These are phyloP conservation scores for Drechmeria coniospora DNA, from an alignment of 2,329 filamentous ascomycete genomes.

Conservation along the genomic window DNA sequence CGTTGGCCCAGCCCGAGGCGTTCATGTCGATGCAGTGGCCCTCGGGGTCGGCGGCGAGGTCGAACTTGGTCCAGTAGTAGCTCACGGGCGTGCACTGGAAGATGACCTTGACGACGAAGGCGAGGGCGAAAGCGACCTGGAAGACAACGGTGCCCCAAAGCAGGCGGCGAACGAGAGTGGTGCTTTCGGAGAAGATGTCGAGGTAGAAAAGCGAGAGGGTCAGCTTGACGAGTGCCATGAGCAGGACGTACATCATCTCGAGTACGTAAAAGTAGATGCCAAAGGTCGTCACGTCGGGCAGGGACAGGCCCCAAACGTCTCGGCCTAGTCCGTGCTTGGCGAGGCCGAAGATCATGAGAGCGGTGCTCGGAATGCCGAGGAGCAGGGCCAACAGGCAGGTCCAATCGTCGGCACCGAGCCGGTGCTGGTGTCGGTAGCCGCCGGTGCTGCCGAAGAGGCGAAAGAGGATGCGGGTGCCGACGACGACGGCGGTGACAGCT, in stretches of 20 bases:
- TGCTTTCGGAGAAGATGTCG: constrained; percentile 21
- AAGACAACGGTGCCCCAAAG: constrained; percentile 19
- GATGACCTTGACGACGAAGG: constrained; percentile 16
- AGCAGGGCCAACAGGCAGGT: constrained; percentile 10
- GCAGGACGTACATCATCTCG: constrained; percentile 22
- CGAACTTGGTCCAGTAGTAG: constrained; percentile 23
- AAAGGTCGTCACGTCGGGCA: constrained; percentile 10
- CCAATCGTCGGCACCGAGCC: constrained; percentile 17
- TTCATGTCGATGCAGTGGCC: constrained; percentile 26
- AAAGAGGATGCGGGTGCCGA: constrained; percentile 7
- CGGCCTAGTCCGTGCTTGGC: constrained; percentile 14
- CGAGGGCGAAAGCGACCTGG: constrained; percentile 11
- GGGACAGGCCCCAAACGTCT: constrained; percentile 18
- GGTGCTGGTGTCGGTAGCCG: too few relatives aligned
- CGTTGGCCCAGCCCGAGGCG: constrained; percentile 24
- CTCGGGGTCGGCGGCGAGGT: constrained; percentile 13
- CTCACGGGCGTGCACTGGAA: constrained; percentile 23
- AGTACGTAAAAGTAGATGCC: constrained; percentile 16
- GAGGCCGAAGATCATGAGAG: constrained; percentile 10
- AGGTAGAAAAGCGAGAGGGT: constrained; percentile 27
- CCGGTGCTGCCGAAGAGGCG: constrained; percentile 14
- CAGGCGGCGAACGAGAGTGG: constrained; percentile 13
- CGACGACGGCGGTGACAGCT: constrained; percentile 6
- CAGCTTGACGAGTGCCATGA: constrained; percentile 22
- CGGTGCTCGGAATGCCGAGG: constrained; percentile 8